Evolutionary conservation across 2,329 filamentous ascomycete genomes (phyloP).

Genomic region (Calonectria multiphialidica): DNA sequence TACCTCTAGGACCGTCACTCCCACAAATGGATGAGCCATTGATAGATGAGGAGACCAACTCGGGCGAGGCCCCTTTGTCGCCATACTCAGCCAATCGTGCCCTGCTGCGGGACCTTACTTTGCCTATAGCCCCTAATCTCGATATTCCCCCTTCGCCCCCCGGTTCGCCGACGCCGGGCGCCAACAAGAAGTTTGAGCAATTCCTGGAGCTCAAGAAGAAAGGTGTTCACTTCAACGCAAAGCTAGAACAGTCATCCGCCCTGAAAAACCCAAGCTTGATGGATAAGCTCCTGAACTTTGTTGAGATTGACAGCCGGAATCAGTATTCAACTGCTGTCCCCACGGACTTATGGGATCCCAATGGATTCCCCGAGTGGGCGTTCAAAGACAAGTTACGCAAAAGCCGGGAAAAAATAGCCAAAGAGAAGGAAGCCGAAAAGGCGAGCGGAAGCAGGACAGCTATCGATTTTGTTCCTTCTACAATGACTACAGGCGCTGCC

Average conservation of each 20-base stretch:
- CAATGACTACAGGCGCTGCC: conserved; percentile 36
- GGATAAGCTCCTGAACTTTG: conserved; percentile 80
- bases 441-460: conserved; percentile 53
- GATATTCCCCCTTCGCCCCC: conserved; percentile 81
- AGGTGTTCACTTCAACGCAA: conserved; percentile 82
- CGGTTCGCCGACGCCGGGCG: conserved; percentile 63
- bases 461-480: conserved; percentile 63
- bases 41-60: conserved; percentile 33
- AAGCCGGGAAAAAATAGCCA: conserved; percentile 59
- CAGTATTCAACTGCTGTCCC: conserved; percentile 76
- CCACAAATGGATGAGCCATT: conserved; percentile 45
- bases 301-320: conserved; percentile 59
- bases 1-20: conserved; percentile 55
- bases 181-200: conserved; percentile 77
- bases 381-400: conserved; percentile 63
- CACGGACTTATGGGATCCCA: conserved; percentile 69
- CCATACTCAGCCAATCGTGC: conserved; percentile 77
- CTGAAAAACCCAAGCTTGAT: conserved; percentile 79
- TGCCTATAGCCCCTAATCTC: conserved; percentile 79
- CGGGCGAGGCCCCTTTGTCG: conserved; percentile 59
- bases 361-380: conserved; percentile 66
- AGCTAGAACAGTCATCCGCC: conserved; percentile 74
- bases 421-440: conserved; percentile 59
- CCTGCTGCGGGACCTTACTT: conserved; percentile 77
- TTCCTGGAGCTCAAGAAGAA: conserved; percentile 84